phyloP scores from a whole-genome alignment of 148 eudicot genomes.

The Camellia granthamiana region DNA sequence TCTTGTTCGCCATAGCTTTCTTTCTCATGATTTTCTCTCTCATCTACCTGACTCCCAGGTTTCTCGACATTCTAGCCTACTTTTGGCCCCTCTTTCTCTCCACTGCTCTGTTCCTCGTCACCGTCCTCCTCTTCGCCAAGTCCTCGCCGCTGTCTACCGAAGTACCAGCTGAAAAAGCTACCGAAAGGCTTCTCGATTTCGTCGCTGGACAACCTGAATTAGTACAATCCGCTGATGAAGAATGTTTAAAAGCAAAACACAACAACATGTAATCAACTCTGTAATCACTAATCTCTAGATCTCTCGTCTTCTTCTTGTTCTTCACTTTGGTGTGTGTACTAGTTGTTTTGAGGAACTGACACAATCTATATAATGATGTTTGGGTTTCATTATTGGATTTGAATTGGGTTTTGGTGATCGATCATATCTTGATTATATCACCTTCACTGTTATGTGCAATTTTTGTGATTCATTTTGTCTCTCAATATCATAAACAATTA shows the following conservation, averaged over 20 bases:
- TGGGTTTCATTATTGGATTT: too few species aligned
- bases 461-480: too few species aligned
- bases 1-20: constrained; percentile 29
- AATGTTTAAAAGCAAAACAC: background rate
- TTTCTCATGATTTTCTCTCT: constrained; percentile 19
- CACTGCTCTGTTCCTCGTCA: constrained; percentile 69
- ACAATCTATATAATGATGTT: too few species aligned
- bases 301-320: too few species aligned
- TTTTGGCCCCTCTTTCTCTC: constrained; percentile 78
- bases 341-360: too few species aligned
- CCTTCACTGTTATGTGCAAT: too few species aligned
- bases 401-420: too few species aligned
- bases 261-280: background rate
- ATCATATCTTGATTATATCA: too few species aligned
- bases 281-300: background rate
- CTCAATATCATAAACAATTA: too few species aligned
- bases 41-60: constrained; percentile 43
- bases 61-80: constrained; percentile 48
- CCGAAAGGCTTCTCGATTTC: constrained; percentile 60
- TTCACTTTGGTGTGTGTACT: too few species aligned
- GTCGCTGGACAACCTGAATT: constrained; percentile 53
- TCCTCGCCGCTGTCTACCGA: constrained; percentile 47
- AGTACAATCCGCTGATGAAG: constrained; percentile 6
- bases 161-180: constrained; percentile 56
- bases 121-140: constrained; percentile 51